phyloP scores from a whole-genome alignment of 805 yeast genomes.

The Citeromyces matritensis region DNA sequence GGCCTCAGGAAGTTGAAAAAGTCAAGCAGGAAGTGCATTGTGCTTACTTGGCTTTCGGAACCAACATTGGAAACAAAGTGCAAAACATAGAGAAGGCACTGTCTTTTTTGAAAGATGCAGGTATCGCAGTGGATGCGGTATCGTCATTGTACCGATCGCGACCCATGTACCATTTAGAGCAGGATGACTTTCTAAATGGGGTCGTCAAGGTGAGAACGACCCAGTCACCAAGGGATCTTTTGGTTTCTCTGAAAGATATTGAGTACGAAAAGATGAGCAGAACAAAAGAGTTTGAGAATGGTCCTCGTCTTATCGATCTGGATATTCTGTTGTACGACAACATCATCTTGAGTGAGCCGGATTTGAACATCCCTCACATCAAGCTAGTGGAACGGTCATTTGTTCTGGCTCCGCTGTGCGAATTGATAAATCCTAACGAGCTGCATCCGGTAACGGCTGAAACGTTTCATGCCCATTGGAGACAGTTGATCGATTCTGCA shows the following conservation, averaged over 20 bases:
- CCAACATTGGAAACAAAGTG: slow-evolving; percentile 67
- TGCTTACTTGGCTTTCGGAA: slow-evolving; percentile 78
- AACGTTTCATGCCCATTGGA: slow-evolving; percentile 55
- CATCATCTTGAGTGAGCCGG: slow-evolving; percentile 33
- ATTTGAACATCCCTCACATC: slow-evolving; percentile 71
- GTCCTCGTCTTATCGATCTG: slow-evolving; percentile 84
- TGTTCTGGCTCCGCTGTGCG: slow-evolving; percentile 82
- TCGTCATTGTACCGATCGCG: slow-evolving; percentile 78
- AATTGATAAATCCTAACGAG: slow-evolving; percentile 48
- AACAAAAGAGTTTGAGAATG: slow-evolving; percentile 70
- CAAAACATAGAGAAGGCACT: slow-evolving; percentile 45
- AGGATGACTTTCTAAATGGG: slow-evolving; percentile 74
- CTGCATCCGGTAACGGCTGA: slow-evolving; percentile 82
- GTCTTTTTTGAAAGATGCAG: slow-evolving; percentile 21
- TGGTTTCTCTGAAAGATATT: slow-evolving; percentile 50
- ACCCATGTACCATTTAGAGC: slow-evolving; percentile 85
- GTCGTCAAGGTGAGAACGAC: slow-evolving; percentile 52
- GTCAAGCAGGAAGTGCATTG: slow-evolving; percentile 7
- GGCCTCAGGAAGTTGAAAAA: slow-evolving; percentile 5
- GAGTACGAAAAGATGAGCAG: slow-evolving; percentile 64
- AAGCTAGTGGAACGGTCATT: slow-evolving; percentile 82
- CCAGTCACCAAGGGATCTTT: slow-evolving; percentile 48
- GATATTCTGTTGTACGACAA: slow-evolving; percentile 71
- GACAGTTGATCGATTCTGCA: slow-evolving; percentile 22
- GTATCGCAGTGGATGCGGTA: slow-evolving; percentile 35